These are phyloP conservation scores for Linderina pennispora DNA, from an alignment of 192 early-diverging fungal genomes.

Conservation along the genomic window DNA sequence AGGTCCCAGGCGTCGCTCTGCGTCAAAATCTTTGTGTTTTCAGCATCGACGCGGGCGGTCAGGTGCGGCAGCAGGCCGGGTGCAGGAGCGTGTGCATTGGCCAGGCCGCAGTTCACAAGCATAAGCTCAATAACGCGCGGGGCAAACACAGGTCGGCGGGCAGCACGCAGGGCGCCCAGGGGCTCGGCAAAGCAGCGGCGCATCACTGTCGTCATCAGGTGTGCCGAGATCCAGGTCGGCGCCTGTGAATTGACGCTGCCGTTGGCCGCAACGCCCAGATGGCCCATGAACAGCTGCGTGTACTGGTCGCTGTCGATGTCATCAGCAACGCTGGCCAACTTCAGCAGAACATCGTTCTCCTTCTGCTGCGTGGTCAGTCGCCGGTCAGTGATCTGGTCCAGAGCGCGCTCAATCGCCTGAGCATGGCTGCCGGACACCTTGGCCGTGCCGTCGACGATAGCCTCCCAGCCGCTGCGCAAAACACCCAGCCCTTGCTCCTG, in stretches of 20 bases:
- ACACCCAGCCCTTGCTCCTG: slow-evolving; percentile 45
- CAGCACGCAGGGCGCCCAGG: slow-evolving; percentile 38
- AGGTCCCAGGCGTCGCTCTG: slow-evolving; percentile 32
- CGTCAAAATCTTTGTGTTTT: slow-evolving; percentile 8
- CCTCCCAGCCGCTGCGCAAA: slow-evolving; percentile 46
- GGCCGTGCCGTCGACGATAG: slow-evolving; percentile 35
- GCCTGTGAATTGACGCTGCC: slow-evolving; percentile 1
- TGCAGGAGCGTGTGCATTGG: slow-evolving; percentile 40
- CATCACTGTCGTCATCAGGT: slow-evolving; percentile 49
- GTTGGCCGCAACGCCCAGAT: slow-evolving; percentile 18
- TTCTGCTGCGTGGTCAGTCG: slow-evolving; percentile 36
- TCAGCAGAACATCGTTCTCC: slow-evolving; percentile 42
- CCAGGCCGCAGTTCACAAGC: slow-evolving; percentile 39
- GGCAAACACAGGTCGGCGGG: slow-evolving; percentile 41
- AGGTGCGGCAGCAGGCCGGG: slow-evolving; percentile 40
- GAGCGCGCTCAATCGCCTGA: slow-evolving; percentile 6
- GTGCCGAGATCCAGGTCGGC: slow-evolving; percentile 39
- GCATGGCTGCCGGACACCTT: not conserved
- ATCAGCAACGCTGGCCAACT: slow-evolving; percentile 38
- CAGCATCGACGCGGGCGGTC: slow-evolving; percentile 34
- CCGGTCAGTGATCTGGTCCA: slow-evolving; percentile 12
- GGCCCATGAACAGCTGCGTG: slow-evolving; percentile 44
- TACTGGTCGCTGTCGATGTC: slow-evolving; percentile 41
- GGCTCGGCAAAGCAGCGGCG: slow-evolving; percentile 48
- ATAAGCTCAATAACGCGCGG: slow-evolving; percentile 45